Base-by-base conservation (phyloP, 495 filamentous ascomycete species). In the Hypoxylon trugodes region DNA sequence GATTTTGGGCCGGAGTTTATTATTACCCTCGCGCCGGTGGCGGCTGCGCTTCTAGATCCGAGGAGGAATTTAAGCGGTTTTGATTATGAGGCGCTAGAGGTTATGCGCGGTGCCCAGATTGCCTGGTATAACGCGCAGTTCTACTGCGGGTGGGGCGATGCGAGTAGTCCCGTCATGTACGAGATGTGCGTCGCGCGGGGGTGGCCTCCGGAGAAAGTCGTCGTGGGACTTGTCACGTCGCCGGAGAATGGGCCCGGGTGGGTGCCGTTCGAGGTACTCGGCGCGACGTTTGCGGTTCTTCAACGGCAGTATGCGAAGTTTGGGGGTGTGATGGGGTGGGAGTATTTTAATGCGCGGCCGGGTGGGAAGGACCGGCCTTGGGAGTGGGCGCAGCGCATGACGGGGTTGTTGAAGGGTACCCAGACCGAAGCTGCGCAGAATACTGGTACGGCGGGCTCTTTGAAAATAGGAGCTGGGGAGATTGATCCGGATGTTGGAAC, bases 291-390 rank as follows among this genome's bases (percentile, higher is more conserved):
- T 0, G 55, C 61, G 6, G 59, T 87, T 64, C 64, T 84, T 32
- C 71, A 80, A 32, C 74, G 73, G 10, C 66, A 65, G 54, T 90
- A 84, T 53, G 82, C 84, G 2, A 78, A 78, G 22, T 92, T 94
- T 71, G 91, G 91, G 6, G 90, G 91, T 1, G 85, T 93, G 0
- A 90, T 90, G 86, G 90, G 91, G 2, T 96, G 91, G 91, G 91
- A 94, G 71, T 96, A 91, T 65, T 94, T 89, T 69, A 92, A 92
- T 74, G 79, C 82, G 1, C 65, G 80, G 37, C 88, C 88, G 0
- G 87, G 86, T 6, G 85, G 77, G 9, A 70, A 69, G 24, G 74
- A 71, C 43, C 73, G 77, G 38, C 89, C 90, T n/a, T 92, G 88
- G 88, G 77, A 83, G 68, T 92, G 90, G 90, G 87, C 85, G 2